Evolutionary conservation across 768 basidiomycete genomes (phyloP), one percentile per base, ranked within the genome.

Genomic region (Pisolithus marmoratus): DNA sequence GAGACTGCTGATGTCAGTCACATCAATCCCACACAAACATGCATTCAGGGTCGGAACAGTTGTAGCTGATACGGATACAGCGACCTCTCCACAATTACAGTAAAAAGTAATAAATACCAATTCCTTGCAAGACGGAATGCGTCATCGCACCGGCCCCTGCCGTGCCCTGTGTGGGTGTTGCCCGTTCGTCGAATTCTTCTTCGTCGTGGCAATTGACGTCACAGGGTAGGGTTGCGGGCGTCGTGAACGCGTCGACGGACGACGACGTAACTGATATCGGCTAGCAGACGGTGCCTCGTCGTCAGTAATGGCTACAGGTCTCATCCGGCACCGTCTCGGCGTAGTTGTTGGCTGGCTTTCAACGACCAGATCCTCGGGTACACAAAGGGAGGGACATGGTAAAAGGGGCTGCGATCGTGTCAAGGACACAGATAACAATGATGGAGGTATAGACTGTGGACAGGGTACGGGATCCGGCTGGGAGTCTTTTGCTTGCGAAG

Each of bases 401-500:
- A 17, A 56, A 34, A 34, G 12, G 14, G 23, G 26, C 24, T 42
- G 42, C 8, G 23, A 14, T 15, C 23, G 42, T 44, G 43, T 17
- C 23, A 26, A 45, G 26, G 43, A 45, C 17, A 24, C 24, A 26
- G 43, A 17, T 7, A 17, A 27, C 17, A 45, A 27, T 5, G 43
- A 45, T 15, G 43, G 24, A 12, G 43, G 15, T 26, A 45, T 17
- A 45, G 43, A 26, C 26, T 45, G 24, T 27, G 26, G 26, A n/a
- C 43, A 45, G 23, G 43, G 27, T 14, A 27, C 15, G 24, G 9
- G 9, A 26, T 45, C 43, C 29, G 43, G 11, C 43, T 29, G 43
- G 19, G 40, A 41, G 22, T 41, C 40, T 49, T 75, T 71, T 22
- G 72, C 58, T 56, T 73, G 72, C 5, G 74, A 73, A 9, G 66